A percentile compares a stretch with the other conserved stretches of the same genome.
Evolutionary conservation across 2,329 filamentous ascomycete species (phyloP).

Genomic region (Fusarium multiceps): DNA sequence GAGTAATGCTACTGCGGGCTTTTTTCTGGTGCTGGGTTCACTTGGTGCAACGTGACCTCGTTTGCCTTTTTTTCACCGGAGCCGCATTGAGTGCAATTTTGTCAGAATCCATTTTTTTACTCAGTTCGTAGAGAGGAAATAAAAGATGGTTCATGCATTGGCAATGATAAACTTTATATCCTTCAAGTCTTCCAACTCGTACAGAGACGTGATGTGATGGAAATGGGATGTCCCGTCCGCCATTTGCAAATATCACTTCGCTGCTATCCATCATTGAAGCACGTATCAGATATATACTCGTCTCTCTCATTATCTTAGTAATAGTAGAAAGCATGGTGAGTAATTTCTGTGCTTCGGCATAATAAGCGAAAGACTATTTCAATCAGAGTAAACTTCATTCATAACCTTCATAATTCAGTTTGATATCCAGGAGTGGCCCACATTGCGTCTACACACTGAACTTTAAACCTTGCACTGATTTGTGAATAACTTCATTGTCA

Average conservation of each 20-base stretch:
- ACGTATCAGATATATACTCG: no score
- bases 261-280: neutral
- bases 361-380: neutral
- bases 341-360: neutral
- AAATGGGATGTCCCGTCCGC: neutral
- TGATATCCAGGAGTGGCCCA: neutral
- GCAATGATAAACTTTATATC: neutral
- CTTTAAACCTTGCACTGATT: neutral
- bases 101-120: neutral
- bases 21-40: neutral
- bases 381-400: neutral
- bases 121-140: neutral
- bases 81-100: neutral
- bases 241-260: neutral
- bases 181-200: rapidly evolving
- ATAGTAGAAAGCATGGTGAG: no score
- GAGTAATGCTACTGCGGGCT: neutral
- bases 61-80: neutral
- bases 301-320: no score
- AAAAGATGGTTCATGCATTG: neutral
- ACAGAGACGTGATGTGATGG: neutral
- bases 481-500: neutral
- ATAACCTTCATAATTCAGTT: neutral
- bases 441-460: neutral
- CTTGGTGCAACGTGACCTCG: neutral